Percentiles rank a stretch among this genome's conserved stretches.
Conservation (phyloP, 2,329 filamentous ascomycete species). For the Cladophialophora carrionii region DNA sequence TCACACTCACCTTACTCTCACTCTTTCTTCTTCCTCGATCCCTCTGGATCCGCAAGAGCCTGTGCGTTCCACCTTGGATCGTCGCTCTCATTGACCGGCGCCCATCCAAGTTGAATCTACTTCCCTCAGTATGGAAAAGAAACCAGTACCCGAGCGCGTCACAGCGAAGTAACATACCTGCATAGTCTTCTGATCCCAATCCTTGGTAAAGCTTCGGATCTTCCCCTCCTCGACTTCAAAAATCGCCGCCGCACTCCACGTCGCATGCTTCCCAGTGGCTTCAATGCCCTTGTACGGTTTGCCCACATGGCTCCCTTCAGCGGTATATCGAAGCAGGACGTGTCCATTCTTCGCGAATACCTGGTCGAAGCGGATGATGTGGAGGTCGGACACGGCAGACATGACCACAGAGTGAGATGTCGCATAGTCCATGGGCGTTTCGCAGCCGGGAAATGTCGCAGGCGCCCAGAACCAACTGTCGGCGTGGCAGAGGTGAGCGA, state of each 20-base stretch:
- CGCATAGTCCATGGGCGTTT: constrained; percentile 46
- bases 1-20: background rate
- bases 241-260: constrained; percentile 47
- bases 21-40: constrained; percentile 25
- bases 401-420: constrained; percentile 46
- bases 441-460: constrained; percentile 46
- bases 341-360: constrained; percentile 45
- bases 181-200: constrained; percentile 44
- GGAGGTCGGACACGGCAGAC: constrained; percentile 43
- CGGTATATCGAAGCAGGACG: constrained; percentile 46
- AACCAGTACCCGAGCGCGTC: background rate
- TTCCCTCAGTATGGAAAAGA: background rate
- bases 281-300: constrained; percentile 45
- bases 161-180: constrained; percentile 25
- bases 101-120: constrained; percentile 38
- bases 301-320: constrained; percentile 45
- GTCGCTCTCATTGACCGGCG: constrained; percentile 33
- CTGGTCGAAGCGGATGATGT: constrained; percentile 45
- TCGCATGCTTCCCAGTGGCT: constrained; percentile 42
- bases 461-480: constrained; percentile 45
- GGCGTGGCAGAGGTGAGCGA: constrained; percentile 43
- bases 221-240: constrained; percentile 46
- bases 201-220: constrained; percentile 45
- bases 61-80: constrained; percentile 37
- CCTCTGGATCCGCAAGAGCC: constrained; percentile 35